Evolutionary conservation across 371 early-diverging fungal genomes (phyloP).

Genomic region (Lichtheimia ornata): DNA sequence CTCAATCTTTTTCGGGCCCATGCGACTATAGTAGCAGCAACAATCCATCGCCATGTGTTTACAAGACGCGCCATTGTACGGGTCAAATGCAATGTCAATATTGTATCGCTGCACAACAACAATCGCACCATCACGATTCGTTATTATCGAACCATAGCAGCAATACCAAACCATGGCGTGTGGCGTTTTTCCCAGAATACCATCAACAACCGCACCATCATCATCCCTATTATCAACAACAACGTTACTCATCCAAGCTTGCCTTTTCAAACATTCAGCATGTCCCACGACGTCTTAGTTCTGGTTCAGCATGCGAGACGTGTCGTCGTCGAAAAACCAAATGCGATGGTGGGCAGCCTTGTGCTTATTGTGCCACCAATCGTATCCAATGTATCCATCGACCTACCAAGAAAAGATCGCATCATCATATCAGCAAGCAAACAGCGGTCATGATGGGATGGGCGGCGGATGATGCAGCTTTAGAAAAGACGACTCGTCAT

Average conservation of each 20-base stretch:
- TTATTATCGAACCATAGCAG: not conserved
- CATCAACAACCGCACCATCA: slow-evolving; percentile 8
- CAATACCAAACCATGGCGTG: slow-evolving; percentile 30
- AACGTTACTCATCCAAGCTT: slow-evolving; percentile 9
- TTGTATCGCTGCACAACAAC: slow-evolving; percentile 9
- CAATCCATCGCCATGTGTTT: slow-evolving; percentile 9
- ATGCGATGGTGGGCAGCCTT: slow-evolving; percentile 47
- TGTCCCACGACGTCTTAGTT: slow-evolving; percentile 36
- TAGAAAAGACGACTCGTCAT: too few species aligned
- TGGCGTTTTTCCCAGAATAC: slow-evolving; percentile 20
- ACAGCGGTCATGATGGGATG: slow-evolving; percentile 13
- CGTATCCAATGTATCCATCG: slow-evolving; percentile 37
- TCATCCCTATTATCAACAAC: slow-evolving; percentile 7
- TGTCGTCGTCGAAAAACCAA: slow-evolving; percentile 50
- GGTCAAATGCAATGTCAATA: slow-evolving; percentile 35
- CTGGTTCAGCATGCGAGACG: slow-evolving; percentile 47
- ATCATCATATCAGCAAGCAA: slow-evolving; percentile 9
- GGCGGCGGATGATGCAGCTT: slow-evolving; percentile 1
- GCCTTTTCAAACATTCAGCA: not conserved
- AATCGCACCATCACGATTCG: not conserved
- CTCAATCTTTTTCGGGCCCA: too few species aligned
- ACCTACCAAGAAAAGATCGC: slow-evolving; percentile 24
- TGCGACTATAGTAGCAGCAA: not conserved
- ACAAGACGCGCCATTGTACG: slow-evolving; percentile 25
- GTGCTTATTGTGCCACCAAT: slow-evolving; percentile 41